A percentile compares a stretch with the other conserved stretches of the same genome.
Conservation (phyloP, 1,284 basidiomycete genomes). For the Takashimella koratensis region DNA sequence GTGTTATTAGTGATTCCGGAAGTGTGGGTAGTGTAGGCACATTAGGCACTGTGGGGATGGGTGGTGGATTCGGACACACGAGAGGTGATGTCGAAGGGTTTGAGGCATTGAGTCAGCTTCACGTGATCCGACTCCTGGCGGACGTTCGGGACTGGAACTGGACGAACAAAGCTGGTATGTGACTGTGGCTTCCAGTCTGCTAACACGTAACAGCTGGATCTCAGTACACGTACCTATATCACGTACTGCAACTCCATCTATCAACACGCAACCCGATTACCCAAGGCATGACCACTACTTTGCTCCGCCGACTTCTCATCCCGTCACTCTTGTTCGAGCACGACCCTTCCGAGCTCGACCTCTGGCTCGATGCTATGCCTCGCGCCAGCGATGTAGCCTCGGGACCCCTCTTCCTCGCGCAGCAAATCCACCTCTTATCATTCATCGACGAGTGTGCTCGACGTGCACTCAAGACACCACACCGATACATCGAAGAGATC, state of each 20-base stretch:
- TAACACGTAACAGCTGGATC: conserved; percentile 38
- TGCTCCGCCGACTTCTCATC: conserved; percentile 63
- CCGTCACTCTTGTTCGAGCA: conserved; percentile 77
- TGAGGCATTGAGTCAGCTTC: conserved; percentile 65
- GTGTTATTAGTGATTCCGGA: conserved; percentile 42
- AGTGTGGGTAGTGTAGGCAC: conserved; percentile 45
- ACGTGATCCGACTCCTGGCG: conserved; percentile 68
- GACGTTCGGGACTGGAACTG: conserved; percentile 73
- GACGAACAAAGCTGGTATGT: conserved; percentile 66
- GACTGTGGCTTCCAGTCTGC: conserved; percentile 1
- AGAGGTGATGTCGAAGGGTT: conserved; percentile 54
- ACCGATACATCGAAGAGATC: conserved; percentile 77
- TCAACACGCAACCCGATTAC: conserved; percentile 56
- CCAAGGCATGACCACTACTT: conserved; percentile 56
- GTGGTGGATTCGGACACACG: conserved; percentile 49
- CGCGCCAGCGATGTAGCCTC: conserved; percentile 53
- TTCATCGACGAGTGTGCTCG: conserved; percentile 86
- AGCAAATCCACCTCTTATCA: conserved; percentile 60
- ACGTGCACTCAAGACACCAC: conserved; percentile 77
- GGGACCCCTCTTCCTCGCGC: conserved; percentile 54
- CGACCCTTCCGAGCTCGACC: conserved; percentile 63
- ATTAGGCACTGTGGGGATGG: conserved; percentile 47
- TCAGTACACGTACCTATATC: conserved; percentile 56
- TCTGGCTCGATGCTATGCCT: conserved; percentile 65
- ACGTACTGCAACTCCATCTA: conserved; percentile 65